Percentiles rank a stretch among this genome's conserved stretches.
These are phyloP conservation scores for Ogataea paradorogensis DNA, from an alignment of 805 yeast genomes.

Conservation along the genomic window DNA sequence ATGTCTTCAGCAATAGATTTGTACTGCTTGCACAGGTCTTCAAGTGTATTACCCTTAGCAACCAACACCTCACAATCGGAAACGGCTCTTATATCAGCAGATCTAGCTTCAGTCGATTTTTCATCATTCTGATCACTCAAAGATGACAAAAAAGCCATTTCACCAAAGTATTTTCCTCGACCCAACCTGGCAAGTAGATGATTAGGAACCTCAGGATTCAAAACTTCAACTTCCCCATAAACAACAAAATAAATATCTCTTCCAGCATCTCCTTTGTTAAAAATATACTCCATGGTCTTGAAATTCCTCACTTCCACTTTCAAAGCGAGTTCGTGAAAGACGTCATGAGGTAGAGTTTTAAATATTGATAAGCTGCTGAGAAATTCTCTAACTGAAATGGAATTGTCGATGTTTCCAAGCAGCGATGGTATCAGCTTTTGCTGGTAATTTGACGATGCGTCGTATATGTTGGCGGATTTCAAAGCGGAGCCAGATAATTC, in stretches of 20 bases:
- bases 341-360: slow-evolving; percentile 51
- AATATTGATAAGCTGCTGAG: slow-evolving; percentile 58
- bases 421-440: background rate
- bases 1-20: slow-evolving; percentile 60
- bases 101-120: slow-evolving; percentile 36
- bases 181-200: slow-evolving; percentile 55
- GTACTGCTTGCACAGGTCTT: slow-evolving; percentile 52
- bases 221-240: slow-evolving; percentile 68
- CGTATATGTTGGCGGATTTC: background rate
- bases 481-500: slow-evolving; percentile 1
- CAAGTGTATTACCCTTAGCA: slow-evolving; percentile 53
- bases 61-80: slow-evolving; percentile 58
- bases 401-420: slow-evolving; percentile 36
- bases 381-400: slow-evolving; percentile 54
- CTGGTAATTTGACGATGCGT: background rate
- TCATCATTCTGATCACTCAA: slow-evolving; percentile 32
- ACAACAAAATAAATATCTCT: slow-evolving; percentile 66
- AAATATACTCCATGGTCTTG: slow-evolving; percentile 57
- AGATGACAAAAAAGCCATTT: slow-evolving; percentile 62
- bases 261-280: slow-evolving; percentile 57
- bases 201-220: slow-evolving; percentile 38
- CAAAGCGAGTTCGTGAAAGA: slow-evolving; percentile 62
- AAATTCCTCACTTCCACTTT: slow-evolving; percentile 55
- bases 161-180: slow-evolving; percentile 70
- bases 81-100: slow-evolving; percentile 65